Evolutionary conservation across 106 monocot species (phyloP), one percentile per base, ranked within the genome.

Genomic region (Acorus calamus): DNA sequence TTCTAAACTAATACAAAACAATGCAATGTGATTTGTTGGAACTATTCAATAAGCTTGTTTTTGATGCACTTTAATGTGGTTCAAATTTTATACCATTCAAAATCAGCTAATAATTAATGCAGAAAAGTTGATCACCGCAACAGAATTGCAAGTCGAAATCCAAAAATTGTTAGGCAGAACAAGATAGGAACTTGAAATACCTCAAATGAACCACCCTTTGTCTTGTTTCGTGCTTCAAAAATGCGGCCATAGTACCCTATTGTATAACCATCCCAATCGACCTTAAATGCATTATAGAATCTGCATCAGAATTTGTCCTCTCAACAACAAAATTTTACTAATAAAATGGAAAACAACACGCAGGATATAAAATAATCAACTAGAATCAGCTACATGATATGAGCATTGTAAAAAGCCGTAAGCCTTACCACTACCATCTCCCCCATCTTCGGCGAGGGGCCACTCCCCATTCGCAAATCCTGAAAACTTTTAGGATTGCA

Each of bases 211-310:
- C 90, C 96, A 72, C 96, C 96, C 63, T 96, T 96, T 51, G 96
- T 88, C 77, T 96, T 96, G 70, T 96, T 96, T 57, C 96, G 77
- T 56, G 96, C 96, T 91, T 96, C 96, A 84, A 96, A 96, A 5
- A 96, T 96, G 55, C 96, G 90, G 11, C 96, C 91, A 77, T 91
- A 96, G 69, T 96, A 96, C 83, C 96, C 96, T 64, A 96, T 91
- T 42, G 90, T 96, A 70, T 87, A 96, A 59, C 96, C 96, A 91
- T 90, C 96, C 96, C 96, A 96, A 70, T 96, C 96, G 83, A 91
- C 87, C 96, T 94, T 80, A 71, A 73, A 73, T 54, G 66, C 74
- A 86, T 75, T 80, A 13, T 60, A 48, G 73, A 59, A 69, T 71
- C 64, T 74, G 47, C 71, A 66, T 90, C 75, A 78, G 87, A 73